These are phyloP conservation scores for Calophaca sinica DNA, from an alignment of 306 rosid genomes.

Conservation along the genomic window DNA sequence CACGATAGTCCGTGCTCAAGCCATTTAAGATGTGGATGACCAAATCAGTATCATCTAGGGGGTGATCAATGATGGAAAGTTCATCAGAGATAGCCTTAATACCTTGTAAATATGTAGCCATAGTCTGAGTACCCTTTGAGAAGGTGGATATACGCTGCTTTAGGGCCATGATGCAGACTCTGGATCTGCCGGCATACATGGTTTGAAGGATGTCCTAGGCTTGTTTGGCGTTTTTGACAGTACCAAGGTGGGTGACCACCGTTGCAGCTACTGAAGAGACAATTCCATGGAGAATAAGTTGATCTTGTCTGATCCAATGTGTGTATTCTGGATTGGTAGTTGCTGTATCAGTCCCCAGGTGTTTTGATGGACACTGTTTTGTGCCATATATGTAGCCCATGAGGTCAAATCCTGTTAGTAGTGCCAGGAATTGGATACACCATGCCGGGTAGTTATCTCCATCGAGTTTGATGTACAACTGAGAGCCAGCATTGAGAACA, in stretches of 20 bases:
- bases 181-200: no score
- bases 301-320: neutral
- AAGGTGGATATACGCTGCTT: neutral
- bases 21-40: no score
- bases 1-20: neutral
- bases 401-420: neutral
- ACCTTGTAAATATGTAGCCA: neutral
- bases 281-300: no score
- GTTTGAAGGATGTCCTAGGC: no score
- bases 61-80: neutral
- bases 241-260: neutral
- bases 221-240: no score
- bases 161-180: neutral
- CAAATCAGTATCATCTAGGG: neutral
- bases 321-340: neutral
- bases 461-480: neutral
- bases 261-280: neutral
- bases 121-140: neutral
- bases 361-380: neutral
- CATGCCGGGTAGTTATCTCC: neutral
- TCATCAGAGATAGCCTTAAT: neutral
- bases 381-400: neutral
- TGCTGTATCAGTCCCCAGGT: no score
- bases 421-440: neutral
- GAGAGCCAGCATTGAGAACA: no score